Percentiles rank a stretch among this genome's conserved stretches.
phyloP scores from a whole-genome alignment of 1,284 basidiomycete species.

The Kwoniella shivajii region DNA sequence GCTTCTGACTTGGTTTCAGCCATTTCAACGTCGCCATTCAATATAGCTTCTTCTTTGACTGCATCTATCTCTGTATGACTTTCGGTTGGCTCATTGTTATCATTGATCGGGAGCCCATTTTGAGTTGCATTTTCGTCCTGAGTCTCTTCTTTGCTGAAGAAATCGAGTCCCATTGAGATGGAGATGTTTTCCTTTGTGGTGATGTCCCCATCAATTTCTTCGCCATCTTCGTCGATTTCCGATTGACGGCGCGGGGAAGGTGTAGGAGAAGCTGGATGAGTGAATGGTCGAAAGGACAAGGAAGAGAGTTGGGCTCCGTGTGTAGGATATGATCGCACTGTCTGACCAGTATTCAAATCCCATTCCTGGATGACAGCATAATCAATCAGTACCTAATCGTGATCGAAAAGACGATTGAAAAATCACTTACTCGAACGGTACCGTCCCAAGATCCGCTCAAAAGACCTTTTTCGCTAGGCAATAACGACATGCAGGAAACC shows the following conservation, averaged over 20 bases:
- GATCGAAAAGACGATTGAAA: neutral
- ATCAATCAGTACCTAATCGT: neutral
- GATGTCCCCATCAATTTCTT: slow-evolving; percentile 31
- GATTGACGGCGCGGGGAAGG: slow-evolving; percentile 25
- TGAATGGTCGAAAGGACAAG: slow-evolving; percentile 72
- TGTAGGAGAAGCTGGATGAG: slow-evolving; percentile 18
- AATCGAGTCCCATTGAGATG: slow-evolving; percentile 38
- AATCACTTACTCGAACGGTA: slow-evolving; percentile 71
- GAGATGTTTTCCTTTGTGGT: slow-evolving; percentile 58
- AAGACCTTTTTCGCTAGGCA: slow-evolving; percentile 77
- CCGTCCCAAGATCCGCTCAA: slow-evolving; percentile 96
- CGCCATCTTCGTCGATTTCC: slow-evolving; percentile 60
- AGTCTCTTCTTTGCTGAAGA: slow-evolving; percentile 26
- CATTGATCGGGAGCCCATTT: slow-evolving; percentile 7
- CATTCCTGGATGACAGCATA: slow-evolving; percentile 69
- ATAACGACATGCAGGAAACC: slow-evolving; percentile 81
- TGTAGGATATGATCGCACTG: slow-evolving; percentile 73
- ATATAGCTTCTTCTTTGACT: neutral
- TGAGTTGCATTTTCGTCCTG: slow-evolving; percentile 8
- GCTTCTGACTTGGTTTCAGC: too few species aligned
- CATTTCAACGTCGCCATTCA: slow-evolving; percentile 26
- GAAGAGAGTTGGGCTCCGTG: slow-evolving; percentile 86
- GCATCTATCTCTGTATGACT: neutral
- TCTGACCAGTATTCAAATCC: slow-evolving; percentile 92
- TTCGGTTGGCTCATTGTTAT: neutral